Conservation (phyloP, 2,329 filamentous ascomycete genomes). For the Alternaria hordeiaustralica region DNA sequence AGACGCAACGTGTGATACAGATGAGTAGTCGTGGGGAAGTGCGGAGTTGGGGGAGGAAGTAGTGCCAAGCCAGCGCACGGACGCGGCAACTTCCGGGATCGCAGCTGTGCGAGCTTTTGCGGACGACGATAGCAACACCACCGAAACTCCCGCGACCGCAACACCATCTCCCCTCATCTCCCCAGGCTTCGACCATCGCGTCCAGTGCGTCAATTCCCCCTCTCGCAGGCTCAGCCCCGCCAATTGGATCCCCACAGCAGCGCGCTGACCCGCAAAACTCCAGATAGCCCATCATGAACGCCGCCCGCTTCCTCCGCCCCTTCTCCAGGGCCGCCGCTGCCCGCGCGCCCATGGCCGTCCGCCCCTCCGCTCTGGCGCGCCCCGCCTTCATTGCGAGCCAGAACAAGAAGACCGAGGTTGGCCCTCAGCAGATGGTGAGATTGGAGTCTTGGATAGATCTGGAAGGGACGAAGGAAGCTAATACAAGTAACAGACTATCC, state of each 20-base stretch:
- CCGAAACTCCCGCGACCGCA: constrained; percentile 33
- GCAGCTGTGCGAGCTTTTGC: constrained; percentile 40
- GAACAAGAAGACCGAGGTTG: constrained; percentile 45
- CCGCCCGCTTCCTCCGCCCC: constrained; percentile 51
- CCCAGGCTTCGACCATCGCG: constrained; percentile 33
- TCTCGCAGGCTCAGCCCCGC: constrained; percentile 15
- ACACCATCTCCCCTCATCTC: constrained; percentile 46
- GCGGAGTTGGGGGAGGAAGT: not conserved
- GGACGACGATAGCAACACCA: constrained; percentile 31
- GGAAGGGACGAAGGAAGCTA: constrained; percentile 16
- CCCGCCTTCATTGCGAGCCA: constrained; percentile 45
- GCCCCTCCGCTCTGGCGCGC: constrained; percentile 45
- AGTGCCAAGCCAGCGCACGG: constrained; percentile 28
- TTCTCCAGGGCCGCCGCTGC: constrained; percentile 48
- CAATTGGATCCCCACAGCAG: constrained; percentile 37
- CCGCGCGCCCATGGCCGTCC: constrained; percentile 46
- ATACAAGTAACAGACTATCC: constrained; percentile 39
- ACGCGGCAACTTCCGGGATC: constrained; percentile 28
- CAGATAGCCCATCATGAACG: constrained; percentile 50
- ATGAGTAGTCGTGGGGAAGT: not conserved
- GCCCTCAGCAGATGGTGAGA: constrained; percentile 44
- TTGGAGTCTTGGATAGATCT: not conserved
- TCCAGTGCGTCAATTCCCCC: constrained; percentile 40
- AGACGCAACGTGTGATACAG: not conserved
- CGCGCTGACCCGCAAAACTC: constrained; percentile 38